phyloP scores from a whole-genome alignment of 495 filamentous ascomycete species.

The Pseudevernia furfuracea region DNA sequence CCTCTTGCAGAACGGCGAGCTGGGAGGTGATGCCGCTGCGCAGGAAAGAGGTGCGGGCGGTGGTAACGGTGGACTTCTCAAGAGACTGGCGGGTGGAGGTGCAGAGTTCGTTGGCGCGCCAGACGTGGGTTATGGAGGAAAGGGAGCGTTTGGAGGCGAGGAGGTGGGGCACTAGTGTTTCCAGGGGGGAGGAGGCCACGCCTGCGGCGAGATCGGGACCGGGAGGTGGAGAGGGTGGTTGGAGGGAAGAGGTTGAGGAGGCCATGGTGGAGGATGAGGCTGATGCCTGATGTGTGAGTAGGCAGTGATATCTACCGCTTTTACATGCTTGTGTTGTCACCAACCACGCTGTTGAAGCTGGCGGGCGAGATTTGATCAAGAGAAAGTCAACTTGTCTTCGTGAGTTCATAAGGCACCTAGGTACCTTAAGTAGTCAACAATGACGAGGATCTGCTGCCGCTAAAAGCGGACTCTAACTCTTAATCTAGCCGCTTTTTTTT shows the following conservation, averaged over 20 bases:
- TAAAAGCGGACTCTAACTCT: too few relatives aligned
- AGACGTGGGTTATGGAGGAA: constrained; percentile 74
- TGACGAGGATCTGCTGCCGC: too few relatives aligned
- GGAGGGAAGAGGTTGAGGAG: constrained; percentile 3
- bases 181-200: constrained; percentile 38
- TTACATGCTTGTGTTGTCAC: not conserved
- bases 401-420: too few relatives aligned
- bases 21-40: constrained; percentile 66
- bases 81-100: constrained; percentile 64
- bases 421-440: too few relatives aligned
- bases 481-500: too few relatives aligned
- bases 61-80: constrained; percentile 71
- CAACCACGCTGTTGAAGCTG: not conserved
- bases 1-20: constrained; percentile 55
- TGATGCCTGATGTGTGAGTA: not conserved
- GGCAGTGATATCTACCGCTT: not conserved
- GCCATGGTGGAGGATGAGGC: not conserved
- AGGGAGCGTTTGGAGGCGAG: constrained; percentile 85
- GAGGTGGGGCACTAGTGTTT: constrained; percentile 72
- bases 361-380: not conserved
- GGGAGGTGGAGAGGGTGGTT: not conserved
- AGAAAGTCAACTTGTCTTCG: not conserved
- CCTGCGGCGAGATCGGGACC: not conserved
- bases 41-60: constrained; percentile 70
- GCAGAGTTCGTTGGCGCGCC: constrained; percentile 82